Conservation (phyloP, 2,329 filamentous ascomycete genomes). For the Cytospora leucostoma region DNA sequence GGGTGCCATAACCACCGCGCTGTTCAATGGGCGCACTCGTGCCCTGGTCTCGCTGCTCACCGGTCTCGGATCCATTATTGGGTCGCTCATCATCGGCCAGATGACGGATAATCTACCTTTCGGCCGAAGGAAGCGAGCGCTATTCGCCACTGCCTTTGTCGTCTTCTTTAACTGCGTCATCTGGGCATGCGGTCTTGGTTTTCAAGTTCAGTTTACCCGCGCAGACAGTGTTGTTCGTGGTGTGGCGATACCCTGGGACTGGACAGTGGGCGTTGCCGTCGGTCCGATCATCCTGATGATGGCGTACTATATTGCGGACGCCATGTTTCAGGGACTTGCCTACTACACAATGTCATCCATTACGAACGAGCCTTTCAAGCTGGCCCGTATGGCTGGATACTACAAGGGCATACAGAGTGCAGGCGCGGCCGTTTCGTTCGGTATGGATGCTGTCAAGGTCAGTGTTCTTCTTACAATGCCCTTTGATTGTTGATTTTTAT, state of each 20-base stretch:
- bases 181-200: slow-evolving; percentile 72
- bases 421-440: slow-evolving; percentile 59
- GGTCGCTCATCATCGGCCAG: slow-evolving; percentile 65
- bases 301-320: slow-evolving; percentile 34
- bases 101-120: slow-evolving; percentile 59
- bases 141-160: slow-evolving; percentile 56
- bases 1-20: slow-evolving; percentile 68
- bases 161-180: slow-evolving; percentile 64
- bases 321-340: slow-evolving; percentile 53
- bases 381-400: slow-evolving; percentile 75
- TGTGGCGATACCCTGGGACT: slow-evolving; percentile 33
- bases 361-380: slow-evolving; percentile 70
- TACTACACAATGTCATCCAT: slow-evolving; percentile 76
- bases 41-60: slow-evolving; percentile 73
- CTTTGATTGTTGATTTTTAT: not conserved
- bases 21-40: slow-evolving; percentile 73
- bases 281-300: slow-evolving; percentile 34
- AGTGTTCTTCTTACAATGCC: not conserved
- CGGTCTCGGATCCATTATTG: slow-evolving; percentile 72
- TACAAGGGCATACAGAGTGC: slow-evolving; percentile 82
- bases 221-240: slow-evolving; percentile 27
- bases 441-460: slow-evolving; percentile 39
- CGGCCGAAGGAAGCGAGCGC: slow-evolving; percentile 62
- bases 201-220: slow-evolving; percentile 55
- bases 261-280: slow-evolving; percentile 30